These are phyloP conservation scores for Aquilaria sinensis DNA, from an alignment of 345 rosid genomes.

Conservation along the genomic window DNA sequence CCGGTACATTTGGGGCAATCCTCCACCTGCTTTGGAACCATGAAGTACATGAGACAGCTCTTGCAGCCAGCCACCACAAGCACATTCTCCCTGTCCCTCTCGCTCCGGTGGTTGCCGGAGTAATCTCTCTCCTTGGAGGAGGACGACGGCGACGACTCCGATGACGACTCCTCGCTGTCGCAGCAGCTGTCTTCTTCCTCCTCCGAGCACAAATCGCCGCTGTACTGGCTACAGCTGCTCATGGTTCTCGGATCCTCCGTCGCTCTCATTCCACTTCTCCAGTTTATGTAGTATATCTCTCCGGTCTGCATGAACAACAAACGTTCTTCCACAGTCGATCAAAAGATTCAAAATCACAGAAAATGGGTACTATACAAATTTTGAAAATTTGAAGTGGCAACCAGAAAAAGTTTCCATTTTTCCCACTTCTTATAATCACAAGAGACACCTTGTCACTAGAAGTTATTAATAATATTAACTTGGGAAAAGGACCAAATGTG, in stretches of 20 bases:
- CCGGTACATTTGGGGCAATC: slow-evolving; percentile 82
- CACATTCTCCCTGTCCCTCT: slow-evolving; percentile 32
- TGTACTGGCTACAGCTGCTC: slow-evolving; percentile 29
- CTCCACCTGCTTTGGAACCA: slow-evolving; percentile 76
- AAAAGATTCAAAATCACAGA: too few species aligned
- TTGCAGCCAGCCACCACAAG: slow-evolving; percentile 96
- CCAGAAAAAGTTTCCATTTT: too few species aligned
- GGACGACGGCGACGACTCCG: slow-evolving; percentile 43
- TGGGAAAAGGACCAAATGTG: too few species aligned
- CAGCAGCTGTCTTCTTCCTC: slow-evolving; percentile 32
- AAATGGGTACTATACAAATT: too few species aligned
- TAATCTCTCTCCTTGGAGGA: slow-evolving; percentile 25
- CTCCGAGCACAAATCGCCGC: slow-evolving; percentile 35
- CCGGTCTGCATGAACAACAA: slow-evolving; percentile 48
- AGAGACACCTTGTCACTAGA: too few species aligned
- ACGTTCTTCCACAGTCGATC: too few species aligned
- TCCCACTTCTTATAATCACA: too few species aligned
- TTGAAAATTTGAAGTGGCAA: too few species aligned
- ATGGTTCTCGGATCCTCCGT: slow-evolving; percentile 55
- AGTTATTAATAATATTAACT: too few species aligned
- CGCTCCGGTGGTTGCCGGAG: slow-evolving; percentile 8
- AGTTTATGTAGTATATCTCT: slow-evolving; percentile 77
- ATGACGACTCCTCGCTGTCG: slow-evolving; percentile 69
- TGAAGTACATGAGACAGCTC: slow-evolving; percentile 85
- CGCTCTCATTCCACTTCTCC: slow-evolving; percentile 67